Evolutionary conservation across 2,329 filamentous ascomycete genomes (phyloP), one percentile per base, ranked within the genome.

Genomic region (Graphilbum sp.): DNA sequence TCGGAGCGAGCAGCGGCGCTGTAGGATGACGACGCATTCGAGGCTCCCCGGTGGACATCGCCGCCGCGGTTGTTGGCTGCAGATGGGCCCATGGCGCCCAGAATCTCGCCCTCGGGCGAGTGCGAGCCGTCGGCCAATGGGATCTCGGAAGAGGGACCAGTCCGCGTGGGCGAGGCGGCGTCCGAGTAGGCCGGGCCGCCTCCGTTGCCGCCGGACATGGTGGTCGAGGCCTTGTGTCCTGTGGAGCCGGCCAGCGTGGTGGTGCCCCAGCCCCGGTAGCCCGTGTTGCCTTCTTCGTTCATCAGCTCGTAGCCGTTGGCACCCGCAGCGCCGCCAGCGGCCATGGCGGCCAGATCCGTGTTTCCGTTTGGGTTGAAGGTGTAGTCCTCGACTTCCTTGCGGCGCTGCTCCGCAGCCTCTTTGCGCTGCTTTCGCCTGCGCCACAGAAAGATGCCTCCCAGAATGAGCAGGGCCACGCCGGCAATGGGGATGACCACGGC

Each of bases 301-400:
- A 87, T 86, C 54, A 88, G 76, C 48, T 75, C 75, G 32, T 69
- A 61, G 38, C 68, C 69, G 38, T 69, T 72, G 6, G 51, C 52
- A 17, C 58, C 57, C 27, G 54, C 54, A 30, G 57, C 54, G 12
- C 59, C 64, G 12, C 38, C 41, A 0, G 40, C 49, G 9, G 47
- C 50, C 39, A 70, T 55, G 11, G 62, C 61, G 7, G 61, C 70
- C 12, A 94, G 66, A 1, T 81, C 85, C 1, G 87, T 85, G 53
- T 95, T 87, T 43, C 86, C 79, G 59, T 96, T 96, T n/a, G 90
- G 90, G 56, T 96, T 96, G 65, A 87, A 96, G 24, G 82, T 79
- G 55, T 96, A 96, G 54, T 96, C 90, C 56, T 96, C 88, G 11
- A 95, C 86, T 59, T 98, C 90, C 62, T 95, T 95, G 45, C 87